Conservation (phyloP, 2,329 filamentous ascomycete species). For the Ceratocystis huliohia region DNA sequence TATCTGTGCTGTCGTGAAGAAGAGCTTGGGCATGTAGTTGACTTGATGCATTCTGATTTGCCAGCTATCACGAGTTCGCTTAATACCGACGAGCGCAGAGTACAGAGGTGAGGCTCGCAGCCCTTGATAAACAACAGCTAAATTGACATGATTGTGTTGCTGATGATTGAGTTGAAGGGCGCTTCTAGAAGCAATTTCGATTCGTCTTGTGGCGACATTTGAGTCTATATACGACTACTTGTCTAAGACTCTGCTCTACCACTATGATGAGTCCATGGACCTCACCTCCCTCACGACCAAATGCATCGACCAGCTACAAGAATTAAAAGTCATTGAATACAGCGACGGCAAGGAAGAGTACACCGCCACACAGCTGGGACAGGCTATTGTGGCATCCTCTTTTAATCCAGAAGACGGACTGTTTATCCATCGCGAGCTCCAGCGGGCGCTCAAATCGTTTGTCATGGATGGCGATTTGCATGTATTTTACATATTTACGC, state of each 20-base stretch:
- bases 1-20: conserved; percentile 59
- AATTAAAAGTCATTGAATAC: conserved; percentile 41
- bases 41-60: conserved; percentile 59
- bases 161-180: conserved; percentile 36
- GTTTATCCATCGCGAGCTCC: conserved; percentile 58
- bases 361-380: conserved; percentile 51
- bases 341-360: conserved; percentile 35
- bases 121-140: neutral
- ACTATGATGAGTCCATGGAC: conserved; percentile 38
- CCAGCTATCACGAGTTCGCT: conserved; percentile 58
- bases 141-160: neutral
- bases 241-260: conserved; percentile 51
- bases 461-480: conserved; percentile 76
- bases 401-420: conserved; percentile 63
- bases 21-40: conserved; percentile 57
- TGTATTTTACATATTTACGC: conserved; percentile 64
- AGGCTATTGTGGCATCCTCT: conserved; percentile 58
- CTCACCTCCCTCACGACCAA: conserved; percentile 43
- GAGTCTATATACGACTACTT: conserved; percentile 57
- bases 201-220: conserved; percentile 51
- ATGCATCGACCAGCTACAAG: conserved; percentile 45
- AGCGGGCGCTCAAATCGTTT: conserved; percentile 54
- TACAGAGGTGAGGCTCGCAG: conserved; percentile 42
- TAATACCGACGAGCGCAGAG: conserved; percentile 51
- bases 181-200: conserved; percentile 56